phyloP scores from a whole-genome alignment of 108 stramenopile genomes.

The Cylindrotheca fusiformis region DNA sequence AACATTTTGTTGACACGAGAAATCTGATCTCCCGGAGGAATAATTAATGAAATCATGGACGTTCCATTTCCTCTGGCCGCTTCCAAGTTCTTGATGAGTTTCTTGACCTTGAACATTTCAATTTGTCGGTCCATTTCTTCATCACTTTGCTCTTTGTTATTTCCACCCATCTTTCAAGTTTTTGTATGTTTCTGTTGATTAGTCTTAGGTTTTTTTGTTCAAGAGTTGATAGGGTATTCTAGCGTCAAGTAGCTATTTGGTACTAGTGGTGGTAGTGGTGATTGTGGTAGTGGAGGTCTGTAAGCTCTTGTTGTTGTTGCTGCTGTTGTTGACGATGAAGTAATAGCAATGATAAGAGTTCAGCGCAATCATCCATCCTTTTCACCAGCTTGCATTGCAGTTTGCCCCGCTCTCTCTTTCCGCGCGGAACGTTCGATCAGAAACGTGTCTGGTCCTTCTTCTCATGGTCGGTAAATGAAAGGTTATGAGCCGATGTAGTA shows the following conservation, averaged over 20 bases:
- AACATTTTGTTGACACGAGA: constrained; percentile 96
- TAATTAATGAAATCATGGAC: constrained; percentile 98
- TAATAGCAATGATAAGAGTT: too few species aligned
- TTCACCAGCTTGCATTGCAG: too few species aligned
- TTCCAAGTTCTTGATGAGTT: constrained; percentile 97
- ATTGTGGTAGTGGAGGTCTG: neutral
- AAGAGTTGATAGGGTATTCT: neutral
- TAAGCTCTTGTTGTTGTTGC: neutral
- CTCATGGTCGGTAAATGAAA: too few species aligned
- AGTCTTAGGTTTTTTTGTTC: neutral
- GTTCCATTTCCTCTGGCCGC: constrained; percentile 96
- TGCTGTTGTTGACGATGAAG: constrained; percentile 14
- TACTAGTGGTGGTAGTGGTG: neutral
- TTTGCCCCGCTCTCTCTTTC: too few species aligned
- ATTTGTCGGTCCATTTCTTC: constrained; percentile 80
- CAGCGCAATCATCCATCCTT: too few species aligned
- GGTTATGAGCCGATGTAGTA: too few species aligned
- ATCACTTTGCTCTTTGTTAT: constrained; percentile 29
- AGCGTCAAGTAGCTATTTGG: neutral
- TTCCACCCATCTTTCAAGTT: constrained; percentile 33
- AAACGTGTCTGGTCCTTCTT: too few species aligned
- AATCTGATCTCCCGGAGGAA: constrained; percentile 97
- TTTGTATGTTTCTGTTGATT: neutral
- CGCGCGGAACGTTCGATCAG: too few species aligned
- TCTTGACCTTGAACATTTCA: constrained; percentile 99